phyloP scores from a whole-genome alignment of 2,329 filamentous ascomycete genomes.

The Epicoccum nigrum region DNA sequence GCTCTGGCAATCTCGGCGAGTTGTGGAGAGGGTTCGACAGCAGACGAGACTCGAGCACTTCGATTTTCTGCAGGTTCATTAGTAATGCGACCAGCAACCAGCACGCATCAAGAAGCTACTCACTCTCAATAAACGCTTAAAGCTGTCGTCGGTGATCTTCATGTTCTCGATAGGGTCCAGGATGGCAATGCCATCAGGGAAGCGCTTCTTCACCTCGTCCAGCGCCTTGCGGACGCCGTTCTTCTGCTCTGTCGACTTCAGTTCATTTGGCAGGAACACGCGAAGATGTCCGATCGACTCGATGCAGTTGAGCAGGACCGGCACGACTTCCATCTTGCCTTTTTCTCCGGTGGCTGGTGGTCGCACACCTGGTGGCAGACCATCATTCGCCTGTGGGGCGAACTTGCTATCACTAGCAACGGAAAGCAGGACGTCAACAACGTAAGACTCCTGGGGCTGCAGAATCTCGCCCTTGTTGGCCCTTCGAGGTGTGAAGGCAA shows the following conservation, averaged over 20 bases:
- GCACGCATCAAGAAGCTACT: too few relatives aligned
- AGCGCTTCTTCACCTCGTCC: conserved; percentile 81
- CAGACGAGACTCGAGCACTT: conserved; percentile 90
- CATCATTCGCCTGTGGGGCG: conserved; percentile 66
- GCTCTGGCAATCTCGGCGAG: conserved; percentile 78
- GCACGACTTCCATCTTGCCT: conserved; percentile 79
- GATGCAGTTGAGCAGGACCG: conserved; percentile 83
- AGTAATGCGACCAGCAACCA: conserved; percentile 2
- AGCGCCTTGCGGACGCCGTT: conserved; percentile 72
- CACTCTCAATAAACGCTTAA: conserved; percentile 83
- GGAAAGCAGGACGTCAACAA: conserved; percentile 80
- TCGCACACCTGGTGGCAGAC: conserved; percentile 67
- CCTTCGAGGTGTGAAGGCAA: conserved; percentile 72
- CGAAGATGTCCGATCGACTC: conserved; percentile 84
- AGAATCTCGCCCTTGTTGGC: conserved; percentile 68
- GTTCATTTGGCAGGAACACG: conserved; percentile 80
- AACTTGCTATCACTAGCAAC: conserved; percentile 62
- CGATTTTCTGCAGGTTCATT: conserved; percentile 75
- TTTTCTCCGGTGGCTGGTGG: conserved; percentile 68
- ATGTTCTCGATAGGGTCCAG: conserved; percentile 96
- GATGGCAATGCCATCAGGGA: conserved; percentile 88
- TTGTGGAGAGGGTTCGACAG: conserved; percentile 90
- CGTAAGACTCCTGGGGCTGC: conserved; percentile 77
- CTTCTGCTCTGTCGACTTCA: conserved; percentile 70
- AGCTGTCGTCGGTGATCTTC: conserved; percentile 88